Evolutionary conservation across 805 yeast species (phyloP).

Genomic region (Ogataea minuta): DNA sequence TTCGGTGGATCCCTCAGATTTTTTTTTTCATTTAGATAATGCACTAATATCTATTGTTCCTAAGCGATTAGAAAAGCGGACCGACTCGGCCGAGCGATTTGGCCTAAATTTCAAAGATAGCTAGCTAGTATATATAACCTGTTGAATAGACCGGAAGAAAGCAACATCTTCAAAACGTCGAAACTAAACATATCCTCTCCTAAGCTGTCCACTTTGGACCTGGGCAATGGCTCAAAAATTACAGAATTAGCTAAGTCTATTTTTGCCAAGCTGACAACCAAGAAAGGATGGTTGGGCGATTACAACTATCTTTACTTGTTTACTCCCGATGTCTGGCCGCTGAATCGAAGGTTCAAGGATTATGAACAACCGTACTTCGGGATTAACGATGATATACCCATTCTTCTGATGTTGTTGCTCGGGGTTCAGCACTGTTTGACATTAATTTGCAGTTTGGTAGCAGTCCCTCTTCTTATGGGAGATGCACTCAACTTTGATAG

Average conservation of each 20-base stretch:
- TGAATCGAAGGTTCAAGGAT: constrained; percentile 40
- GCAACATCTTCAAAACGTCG: too few species aligned
- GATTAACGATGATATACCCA: constrained; percentile 66
- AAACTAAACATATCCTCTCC: too few species aligned
- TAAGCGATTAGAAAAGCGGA: background rate
- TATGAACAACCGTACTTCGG: constrained; percentile 73
- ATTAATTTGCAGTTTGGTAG: constrained; percentile 78
- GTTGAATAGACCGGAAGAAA: too few species aligned
- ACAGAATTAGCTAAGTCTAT: background rate
- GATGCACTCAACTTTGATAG: constrained; percentile 51
- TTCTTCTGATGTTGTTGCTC: constrained; percentile 60
- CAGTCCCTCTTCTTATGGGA: constrained; percentile 72
- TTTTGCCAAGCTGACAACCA: constrained; percentile 7
- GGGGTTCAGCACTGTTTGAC: constrained; percentile 81
- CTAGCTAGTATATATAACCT: too few species aligned
- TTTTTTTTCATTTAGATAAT: too few species aligned
- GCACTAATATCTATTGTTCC: background rate
- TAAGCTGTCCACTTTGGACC: background rate
- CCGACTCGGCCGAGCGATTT: constrained; percentile 3
- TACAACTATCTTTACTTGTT: constrained; percentile 73
- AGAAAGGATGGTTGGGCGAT: constrained; percentile 72
- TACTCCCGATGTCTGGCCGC: constrained; percentile 66
- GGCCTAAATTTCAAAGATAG: too few species aligned
- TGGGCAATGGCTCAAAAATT: background rate
- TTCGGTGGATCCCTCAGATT: too few species aligned